These are phyloP conservation scores for Fraxinus excelsior DNA, from an alignment of 257 asterid genomes.

Conservation along the genomic window DNA sequence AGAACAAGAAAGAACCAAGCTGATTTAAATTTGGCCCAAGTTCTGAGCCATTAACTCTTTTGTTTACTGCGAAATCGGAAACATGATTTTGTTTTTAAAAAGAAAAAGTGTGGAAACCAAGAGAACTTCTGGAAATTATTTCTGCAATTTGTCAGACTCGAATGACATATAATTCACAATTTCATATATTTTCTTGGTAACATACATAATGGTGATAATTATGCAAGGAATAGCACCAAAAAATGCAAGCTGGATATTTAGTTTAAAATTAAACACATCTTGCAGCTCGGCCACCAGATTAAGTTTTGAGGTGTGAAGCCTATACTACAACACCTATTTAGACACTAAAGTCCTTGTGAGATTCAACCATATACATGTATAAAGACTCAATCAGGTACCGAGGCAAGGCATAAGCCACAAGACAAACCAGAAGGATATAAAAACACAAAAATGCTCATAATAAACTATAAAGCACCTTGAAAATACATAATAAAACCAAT, in stretches of 20 bases:
- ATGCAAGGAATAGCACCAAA: not conserved
- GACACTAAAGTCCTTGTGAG: too few species aligned
- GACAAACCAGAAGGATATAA: not conserved
- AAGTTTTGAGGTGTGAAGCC: not conserved
- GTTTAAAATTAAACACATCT: not conserved
- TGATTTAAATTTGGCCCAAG: not conserved
- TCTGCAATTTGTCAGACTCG: not conserved
- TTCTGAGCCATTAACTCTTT: not conserved
- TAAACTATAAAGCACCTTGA: not conserved
- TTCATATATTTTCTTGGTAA: not conserved
- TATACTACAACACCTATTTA: not conserved
- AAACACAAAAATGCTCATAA: not conserved
- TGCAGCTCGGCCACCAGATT: not conserved
- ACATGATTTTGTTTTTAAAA: too few species aligned
- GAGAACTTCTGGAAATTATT: not conserved
- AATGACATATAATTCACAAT: not conserved
- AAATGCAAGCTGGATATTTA: not conserved
- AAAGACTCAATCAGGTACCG: too few species aligned
- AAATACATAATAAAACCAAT: not conserved
- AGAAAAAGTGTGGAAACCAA: not conserved
- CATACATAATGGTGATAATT: not conserved
- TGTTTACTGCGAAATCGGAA: too few species aligned
- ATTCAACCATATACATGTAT: too few species aligned
- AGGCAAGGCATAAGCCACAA: not conserved
- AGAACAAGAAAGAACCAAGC: not conserved